Evolutionary conservation across 176 grass and related monocot genomes (phyloP).

Genomic region (Oropetium thomaeum): DNA sequence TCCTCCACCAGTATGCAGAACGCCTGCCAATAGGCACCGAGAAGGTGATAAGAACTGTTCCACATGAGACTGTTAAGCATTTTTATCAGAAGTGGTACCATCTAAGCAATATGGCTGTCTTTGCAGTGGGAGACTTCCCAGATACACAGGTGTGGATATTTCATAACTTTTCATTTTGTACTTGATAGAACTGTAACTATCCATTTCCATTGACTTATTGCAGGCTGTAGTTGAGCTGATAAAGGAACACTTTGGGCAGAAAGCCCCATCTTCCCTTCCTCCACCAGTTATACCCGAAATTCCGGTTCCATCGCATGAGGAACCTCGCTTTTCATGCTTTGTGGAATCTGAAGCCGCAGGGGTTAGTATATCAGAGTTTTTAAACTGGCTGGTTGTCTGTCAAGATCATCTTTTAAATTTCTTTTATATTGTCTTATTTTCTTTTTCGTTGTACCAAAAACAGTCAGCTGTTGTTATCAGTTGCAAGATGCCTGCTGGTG

Average conservation of each 20-base stretch:
- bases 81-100: constrained; percentile 98
- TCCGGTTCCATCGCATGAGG: constrained; percentile 74
- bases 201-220: constrained; percentile 28
- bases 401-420: not conserved
- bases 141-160: constrained; percentile 63
- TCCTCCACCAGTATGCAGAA: constrained; percentile 80
- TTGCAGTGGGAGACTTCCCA: constrained; percentile 92
- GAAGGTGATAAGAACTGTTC: constrained; percentile 90
- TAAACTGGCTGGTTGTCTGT: not conserved
- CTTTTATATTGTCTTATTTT: constrained; percentile 4
- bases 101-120: constrained; percentile 93
- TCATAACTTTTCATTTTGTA: constrained; percentile 27
- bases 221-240: constrained; percentile 92
- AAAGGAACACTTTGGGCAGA: constrained; percentile 90
- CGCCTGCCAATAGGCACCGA: constrained; percentile 89
- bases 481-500: constrained; percentile 87
- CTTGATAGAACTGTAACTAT: constrained; percentile 2
- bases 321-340: constrained; percentile 98
- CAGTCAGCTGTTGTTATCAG: constrained; percentile 97
- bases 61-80: constrained; percentile 63
- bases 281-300: constrained; percentile 75
- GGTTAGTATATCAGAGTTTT: constrained; percentile 48
- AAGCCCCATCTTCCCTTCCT: constrained; percentile 46
- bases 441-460: constrained; percentile 44
- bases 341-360: constrained; percentile 98